Conservation (phyloP, 2,329 filamentous ascomycete species). For the Paecilomyces niveus region DNA sequence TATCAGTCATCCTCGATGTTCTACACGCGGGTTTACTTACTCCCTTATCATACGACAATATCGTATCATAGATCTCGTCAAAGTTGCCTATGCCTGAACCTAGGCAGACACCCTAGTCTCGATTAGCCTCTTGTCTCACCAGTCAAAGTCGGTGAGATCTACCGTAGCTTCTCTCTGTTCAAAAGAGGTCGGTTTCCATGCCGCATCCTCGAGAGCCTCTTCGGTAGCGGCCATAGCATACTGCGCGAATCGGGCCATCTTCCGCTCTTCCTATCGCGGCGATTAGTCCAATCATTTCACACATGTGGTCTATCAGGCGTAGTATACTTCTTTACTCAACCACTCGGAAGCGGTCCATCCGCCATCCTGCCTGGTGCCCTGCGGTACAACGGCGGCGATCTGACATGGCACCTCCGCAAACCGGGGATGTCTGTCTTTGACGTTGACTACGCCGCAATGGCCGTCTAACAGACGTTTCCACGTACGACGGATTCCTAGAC, state of each 20-base stretch:
- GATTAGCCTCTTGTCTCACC: conserved; percentile 6
- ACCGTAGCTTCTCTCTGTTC: conserved; percentile 66
- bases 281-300: conserved; percentile 6
- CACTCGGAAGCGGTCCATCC: conserved; percentile 39
- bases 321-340: conserved; percentile 28
- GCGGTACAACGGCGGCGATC: conserved; percentile 75
- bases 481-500: conserved; percentile 58
- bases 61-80: conserved; percentile 81
- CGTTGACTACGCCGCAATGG: conserved; percentile 71
- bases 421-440: conserved; percentile 53
- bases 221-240: conserved; percentile 81
- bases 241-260: conserved; percentile 87
- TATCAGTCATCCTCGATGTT: conserved; percentile 1
- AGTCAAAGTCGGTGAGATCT: conserved; percentile 11
- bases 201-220: conserved; percentile 78
- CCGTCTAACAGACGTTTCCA: conserved; percentile 77
- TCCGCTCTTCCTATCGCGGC: conserved; percentile 52
- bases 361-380: conserved; percentile 39
- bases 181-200: conserved; percentile 58
- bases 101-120: conserved; percentile 69
- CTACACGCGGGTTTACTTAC: conserved; percentile 41
- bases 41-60: conserved; percentile 64
- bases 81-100: conserved; percentile 95
- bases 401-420: conserved; percentile 75
- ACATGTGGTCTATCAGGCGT: conserved; percentile 1